Base-by-base conservation (phyloP, 257 asterid genomes). In the Penstemon newberryi region DNA sequence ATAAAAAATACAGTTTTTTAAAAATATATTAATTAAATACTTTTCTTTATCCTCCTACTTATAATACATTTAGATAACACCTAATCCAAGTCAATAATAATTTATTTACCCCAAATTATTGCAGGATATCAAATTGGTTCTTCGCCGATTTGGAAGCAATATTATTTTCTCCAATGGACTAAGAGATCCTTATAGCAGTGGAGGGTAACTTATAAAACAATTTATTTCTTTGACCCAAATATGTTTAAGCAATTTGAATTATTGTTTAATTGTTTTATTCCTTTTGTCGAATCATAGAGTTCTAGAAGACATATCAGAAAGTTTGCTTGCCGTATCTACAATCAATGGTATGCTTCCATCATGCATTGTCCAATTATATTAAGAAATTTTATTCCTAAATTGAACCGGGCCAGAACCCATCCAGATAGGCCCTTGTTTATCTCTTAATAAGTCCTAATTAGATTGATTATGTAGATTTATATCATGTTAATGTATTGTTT, bases 111-210 rank as follows among this genome's bases (percentile, higher is more conserved):
- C 33, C 1, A 25, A 25, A 25, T 25, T 41, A 40, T 2, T 72
- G 42, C 89, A 87, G 95, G 85, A 83, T 42, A 81, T 84, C 39
- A 79, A 81, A 57, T 8, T 65, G 80, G 78, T 66, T 40, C 83
- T 85, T 1, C 65, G 67, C 52, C 75, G 75, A 3, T 87, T 83
- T 64, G 91, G 76, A 0, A 87, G 95, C 82, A 85, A 85, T 67
- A 83, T 87, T 8, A 83, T 87, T 57, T 83, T 85, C 82, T 82
- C 91, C 49, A 87, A 87, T 76, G 95, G 89, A 50, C 74, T 81
- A 37, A 76, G 73, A 68, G 91, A 85, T 78, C 91, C 91, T 4
- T 81, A 71, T 43, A 87, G 91, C 36, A 66, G 67, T 15, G 95
- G 82, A 70, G 87, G 89, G 91, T 85, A 79, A 42, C 4, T 65